A percentile compares a stretch with the other conserved stretches of the same genome.
Conservation (phyloP, 2,329 filamentous ascomycete species). For the Colletotrichum liriopes region DNA sequence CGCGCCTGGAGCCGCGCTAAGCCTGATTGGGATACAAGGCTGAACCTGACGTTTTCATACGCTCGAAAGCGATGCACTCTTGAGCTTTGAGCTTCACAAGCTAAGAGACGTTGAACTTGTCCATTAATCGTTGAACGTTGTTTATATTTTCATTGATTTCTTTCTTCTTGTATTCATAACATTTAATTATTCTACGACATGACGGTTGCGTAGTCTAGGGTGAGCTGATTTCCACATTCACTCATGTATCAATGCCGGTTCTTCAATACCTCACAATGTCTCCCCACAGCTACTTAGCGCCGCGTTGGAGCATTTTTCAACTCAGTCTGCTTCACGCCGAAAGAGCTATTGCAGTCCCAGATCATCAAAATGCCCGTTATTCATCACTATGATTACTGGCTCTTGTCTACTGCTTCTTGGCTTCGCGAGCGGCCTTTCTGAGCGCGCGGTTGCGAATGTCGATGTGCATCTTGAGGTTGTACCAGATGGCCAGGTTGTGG, state of each 20-base stretch:
- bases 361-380: background rate
- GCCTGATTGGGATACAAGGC: conserved; percentile 54
- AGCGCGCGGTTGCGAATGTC: conserved; percentile 87
- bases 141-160: no score
- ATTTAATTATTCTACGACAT: background rate
- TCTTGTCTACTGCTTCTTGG: conserved; percentile 70
- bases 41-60: conserved; percentile 45
- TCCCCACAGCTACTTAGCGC: background rate
- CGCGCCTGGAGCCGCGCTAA: conserved; percentile 52
- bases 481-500: conserved; percentile 61
- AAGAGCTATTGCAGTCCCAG: no score
- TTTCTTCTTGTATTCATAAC: background rate
- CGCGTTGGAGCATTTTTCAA: no score
- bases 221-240: background rate
- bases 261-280: no score
- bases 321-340: no score
- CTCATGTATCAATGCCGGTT: background rate
- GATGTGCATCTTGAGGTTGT: conserved; percentile 80
- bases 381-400: background rate
- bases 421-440: conserved; percentile 86
- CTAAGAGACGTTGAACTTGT: background rate
- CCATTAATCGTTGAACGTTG: background rate
- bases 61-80: background rate
- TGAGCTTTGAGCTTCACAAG: background rate
- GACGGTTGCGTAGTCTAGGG: background rate